Base-by-base conservation (phyloP, 108 stramenopile genomes). In the Nitzschia putrida region DNA sequence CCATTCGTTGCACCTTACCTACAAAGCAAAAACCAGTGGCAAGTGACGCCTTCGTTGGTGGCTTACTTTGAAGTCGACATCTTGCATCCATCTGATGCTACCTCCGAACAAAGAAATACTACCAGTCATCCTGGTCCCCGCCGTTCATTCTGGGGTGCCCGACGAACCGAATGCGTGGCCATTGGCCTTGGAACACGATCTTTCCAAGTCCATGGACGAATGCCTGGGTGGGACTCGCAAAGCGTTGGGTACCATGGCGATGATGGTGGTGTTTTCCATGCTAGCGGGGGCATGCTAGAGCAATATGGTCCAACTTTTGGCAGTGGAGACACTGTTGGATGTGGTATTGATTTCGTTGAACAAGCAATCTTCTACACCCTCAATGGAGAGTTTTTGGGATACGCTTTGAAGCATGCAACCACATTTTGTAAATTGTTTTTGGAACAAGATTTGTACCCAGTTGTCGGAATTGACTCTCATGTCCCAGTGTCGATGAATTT, bases 361-460 rank as follows among this genome's bases (percentile, higher is more conserved):
- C 66, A 68, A 21, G 71, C 76, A 8, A 88, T 96, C 21, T 96
- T 96, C 61, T 96, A 76, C 64, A 92, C 90, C 1, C 69, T 88
- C 29, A 96, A 96, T 74, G 95, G 95, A 20, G 58, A 68, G 29
- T 89, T 89, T 72, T 64, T 96, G 68, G 92, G 95, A n/a, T 85
- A 88, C 66, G 95, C 80, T 13, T 92, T 84, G 78, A 75, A 50
- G 26, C 22, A 76, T 44, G 53, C 86, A 23, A 26, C 40, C 16
- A 47, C 61, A 49, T 34, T 34, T 4, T 34, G 29, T 4, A 34
- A 34, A 34, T 73, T 79, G 11, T 55, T 84, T 53, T 41, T 89
- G 16, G 53, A 83, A 22, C 66, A 61, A 34, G 80, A 83, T 14
- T 61, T 90, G 69, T 93, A 85, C 64, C 90, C 91, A 0, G 88